Conservation (phyloP, 1,284 basidiomycete species). For the Microbotryomycetes sp. region DNA sequence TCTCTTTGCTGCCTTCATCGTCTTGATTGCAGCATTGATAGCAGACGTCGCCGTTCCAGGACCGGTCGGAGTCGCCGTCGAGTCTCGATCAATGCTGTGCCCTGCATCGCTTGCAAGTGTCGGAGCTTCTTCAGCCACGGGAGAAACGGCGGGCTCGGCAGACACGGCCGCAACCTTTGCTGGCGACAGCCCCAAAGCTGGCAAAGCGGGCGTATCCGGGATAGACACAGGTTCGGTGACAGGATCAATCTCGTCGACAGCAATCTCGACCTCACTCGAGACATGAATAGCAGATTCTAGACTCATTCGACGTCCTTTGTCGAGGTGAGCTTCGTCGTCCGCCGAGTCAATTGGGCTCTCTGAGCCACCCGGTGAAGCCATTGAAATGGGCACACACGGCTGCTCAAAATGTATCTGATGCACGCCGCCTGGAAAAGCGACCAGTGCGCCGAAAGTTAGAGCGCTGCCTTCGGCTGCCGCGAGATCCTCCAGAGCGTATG, state of each 20-base stretch:
- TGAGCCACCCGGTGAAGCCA: not conserved
- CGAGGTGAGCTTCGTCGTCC: not conserved
- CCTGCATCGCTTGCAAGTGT: not conserved
- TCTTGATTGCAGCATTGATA: slow-evolving; percentile 12
- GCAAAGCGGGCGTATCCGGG: not conserved
- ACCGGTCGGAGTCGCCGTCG: not conserved
- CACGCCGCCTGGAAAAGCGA: slow-evolving; percentile 10
- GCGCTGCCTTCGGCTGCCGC: not conserved
- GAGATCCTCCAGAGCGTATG: slow-evolving; percentile 6
- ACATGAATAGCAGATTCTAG: slow-evolving; percentile 23
- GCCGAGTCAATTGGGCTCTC: not conserved
- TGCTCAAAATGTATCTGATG: slow-evolving; percentile 10
- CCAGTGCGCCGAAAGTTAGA: slow-evolving; percentile 1
- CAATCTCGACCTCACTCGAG: slow-evolving; percentile 13
- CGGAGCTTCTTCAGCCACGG: not conserved
- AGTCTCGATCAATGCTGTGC: not conserved
- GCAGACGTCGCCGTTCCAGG: not conserved
- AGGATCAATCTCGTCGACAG: slow-evolving; percentile 9
- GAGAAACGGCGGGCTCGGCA: not conserved
- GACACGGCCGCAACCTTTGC: not conserved
- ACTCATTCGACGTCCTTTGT: slow-evolving; percentile 16
- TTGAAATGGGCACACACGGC: not conserved
- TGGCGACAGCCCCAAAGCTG: not conserved
- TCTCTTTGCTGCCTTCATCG: slow-evolving; percentile 4
- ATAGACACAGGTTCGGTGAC: not conserved